Base-by-base conservation (phyloP, 257 asterid genomes). In the Agastache rugosa region DNA sequence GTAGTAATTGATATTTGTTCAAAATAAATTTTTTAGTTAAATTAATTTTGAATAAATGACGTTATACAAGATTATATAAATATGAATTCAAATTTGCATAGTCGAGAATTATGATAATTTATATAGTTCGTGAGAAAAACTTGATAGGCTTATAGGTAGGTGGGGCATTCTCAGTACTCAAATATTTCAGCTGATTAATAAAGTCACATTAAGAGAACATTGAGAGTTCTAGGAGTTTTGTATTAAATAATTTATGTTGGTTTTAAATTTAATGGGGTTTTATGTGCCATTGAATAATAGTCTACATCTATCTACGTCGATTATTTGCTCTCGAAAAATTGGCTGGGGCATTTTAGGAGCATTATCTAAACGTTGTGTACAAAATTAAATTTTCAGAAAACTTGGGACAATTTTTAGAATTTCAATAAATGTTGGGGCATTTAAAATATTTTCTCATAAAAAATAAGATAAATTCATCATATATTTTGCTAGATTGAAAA, bases 201-300 rank as follows among this genome's bases (percentile, higher is more conserved):
- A 56, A 56, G 10, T 25, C 19, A 23, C 35, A 23, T 25, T 17
- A 51, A 51, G 25, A 51, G 14, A 51, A 25, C 37, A 11, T 23
- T 8, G 17, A 51, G 25, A 51, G 11, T 8, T n/a, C 5, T 50
- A n/a, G 16, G 25, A 51, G 25, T 8, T 2, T 50, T 7, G 58
- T 50, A 12, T n/a, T 4, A 31, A 31, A 6, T 50, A 50, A 8
- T 0, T 54, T n/a, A 20, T 23, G 11, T 11, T 22, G 34, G 62
- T 55, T 55, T 55, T 55, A 22, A 22, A 11, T 55, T n/a, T n/a
- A n/a, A n/a, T n/a, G n/a, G n/a, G 62, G 23, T 54, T 44, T 10
- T 19, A 53, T 54, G 31, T 54, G 34, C 27, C 16, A 22, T 54
- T 56, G 34, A 53, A 56, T 56, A 53, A 56, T 56, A 58, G 63